phyloP scores from a whole-genome alignment of 352 stramenopile genomes.

The Peronospora destructor region DNA sequence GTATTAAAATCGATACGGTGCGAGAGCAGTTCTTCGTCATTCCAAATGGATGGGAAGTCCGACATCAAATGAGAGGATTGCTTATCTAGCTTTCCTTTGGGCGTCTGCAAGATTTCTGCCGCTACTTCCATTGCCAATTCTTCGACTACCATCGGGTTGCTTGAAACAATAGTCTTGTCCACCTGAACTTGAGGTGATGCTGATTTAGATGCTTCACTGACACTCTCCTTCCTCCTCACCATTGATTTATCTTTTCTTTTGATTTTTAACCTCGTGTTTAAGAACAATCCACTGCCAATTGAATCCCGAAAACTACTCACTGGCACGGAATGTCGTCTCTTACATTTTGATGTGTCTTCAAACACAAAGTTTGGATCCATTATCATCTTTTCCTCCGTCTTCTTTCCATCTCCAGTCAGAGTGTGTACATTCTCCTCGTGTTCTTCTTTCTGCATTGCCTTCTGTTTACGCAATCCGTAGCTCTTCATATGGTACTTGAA shows the following conservation, averaged over 20 bases:
- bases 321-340: constrained; percentile 20
- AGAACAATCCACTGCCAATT: constrained; percentile 12
- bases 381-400: constrained; percentile 3
- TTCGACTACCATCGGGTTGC: constrained; percentile 6
- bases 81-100: constrained; percentile 5
- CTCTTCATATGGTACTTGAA: constrained; percentile 61
- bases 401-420: too few relatives aligned
- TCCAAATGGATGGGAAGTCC: constrained; percentile 37
- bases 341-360: constrained; percentile 25
- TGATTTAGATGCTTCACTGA: constrained; percentile 4
- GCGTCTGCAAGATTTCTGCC: constrained; percentile 8
- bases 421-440: not conserved
- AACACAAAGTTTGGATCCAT: constrained; percentile 42
- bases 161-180: constrained; percentile 8
- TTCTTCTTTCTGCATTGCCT: not conserved
- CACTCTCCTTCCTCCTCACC: constrained; percentile 11
- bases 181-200: constrained; percentile 6
- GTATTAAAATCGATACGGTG: constrained; percentile 40
- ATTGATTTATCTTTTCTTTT: constrained; percentile 9
- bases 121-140: constrained; percentile 4
- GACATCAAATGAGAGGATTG: not conserved
- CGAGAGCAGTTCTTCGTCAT: constrained; percentile 52
- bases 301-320: constrained; percentile 9
- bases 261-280: constrained; percentile 4
- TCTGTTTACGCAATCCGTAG: constrained; percentile 23